Conservation (phyloP, 371 early-diverging fungal species). For the Lichtheimia ramosa region DNA sequence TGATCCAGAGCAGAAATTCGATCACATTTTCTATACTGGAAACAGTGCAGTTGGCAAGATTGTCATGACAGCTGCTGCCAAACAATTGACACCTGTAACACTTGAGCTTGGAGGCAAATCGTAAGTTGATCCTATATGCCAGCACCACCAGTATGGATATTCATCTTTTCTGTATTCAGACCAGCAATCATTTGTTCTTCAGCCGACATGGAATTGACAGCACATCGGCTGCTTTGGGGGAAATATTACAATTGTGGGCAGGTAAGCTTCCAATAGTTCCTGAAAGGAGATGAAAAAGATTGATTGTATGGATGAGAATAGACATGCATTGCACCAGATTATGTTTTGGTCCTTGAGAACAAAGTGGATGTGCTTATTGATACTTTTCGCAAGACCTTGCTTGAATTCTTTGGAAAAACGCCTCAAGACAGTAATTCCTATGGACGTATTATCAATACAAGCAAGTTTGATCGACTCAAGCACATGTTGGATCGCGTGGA, state of each 20-base stretch:
- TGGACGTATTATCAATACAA: constrained; percentile 67
- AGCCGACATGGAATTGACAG: constrained; percentile 63
- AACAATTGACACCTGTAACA: constrained; percentile 78
- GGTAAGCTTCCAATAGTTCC: constrained; percentile 34
- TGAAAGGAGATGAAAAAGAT: neutral
- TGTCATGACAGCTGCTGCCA: constrained; percentile 78
- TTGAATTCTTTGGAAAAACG: constrained; percentile 53
- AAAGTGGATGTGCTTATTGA: constrained; percentile 54
- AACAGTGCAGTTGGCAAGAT: constrained; percentile 77
- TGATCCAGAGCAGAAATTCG: constrained; percentile 59
- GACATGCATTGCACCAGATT: constrained; percentile 90
- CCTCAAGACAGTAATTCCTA: constrained; percentile 54
- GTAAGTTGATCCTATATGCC: constrained; percentile 12
- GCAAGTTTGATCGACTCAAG: constrained; percentile 73
- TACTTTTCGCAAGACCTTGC: constrained; percentile 40
- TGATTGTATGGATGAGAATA: neutral
- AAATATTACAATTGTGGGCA: constrained; percentile 86
- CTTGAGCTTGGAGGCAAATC: constrained; percentile 89
- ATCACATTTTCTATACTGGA: constrained; percentile 94
- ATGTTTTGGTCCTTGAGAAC: constrained; percentile 65
- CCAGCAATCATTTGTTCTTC: constrained; percentile 77
- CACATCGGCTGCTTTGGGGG: constrained; percentile 78
- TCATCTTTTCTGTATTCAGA: neutral
- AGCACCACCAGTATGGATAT: neutral
- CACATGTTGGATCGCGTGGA: constrained; percentile 49